phyloP scores from a whole-genome alignment of 177 flowering plant genomes.

The Tripterygium wilfordii region DNA sequence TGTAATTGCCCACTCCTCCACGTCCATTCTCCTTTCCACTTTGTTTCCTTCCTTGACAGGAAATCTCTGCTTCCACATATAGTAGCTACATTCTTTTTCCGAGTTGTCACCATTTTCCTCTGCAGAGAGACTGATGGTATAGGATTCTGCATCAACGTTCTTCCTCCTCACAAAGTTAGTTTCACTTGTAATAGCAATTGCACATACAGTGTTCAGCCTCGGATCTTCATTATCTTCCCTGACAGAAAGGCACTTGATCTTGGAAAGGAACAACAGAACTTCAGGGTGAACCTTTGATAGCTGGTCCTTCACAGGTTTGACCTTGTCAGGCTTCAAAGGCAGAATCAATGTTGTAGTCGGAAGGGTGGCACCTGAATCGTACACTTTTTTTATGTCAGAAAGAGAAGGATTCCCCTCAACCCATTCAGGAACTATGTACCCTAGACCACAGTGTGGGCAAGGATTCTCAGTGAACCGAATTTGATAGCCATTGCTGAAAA shows the following conservation, averaged over 20 bases:
- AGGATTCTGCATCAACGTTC: slow-evolving; percentile 69
- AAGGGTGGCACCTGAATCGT: slow-evolving; percentile 35
- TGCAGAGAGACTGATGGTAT: slow-evolving; percentile 47
- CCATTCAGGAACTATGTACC: slow-evolving; percentile 85
- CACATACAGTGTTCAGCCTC: slow-evolving; percentile 32
- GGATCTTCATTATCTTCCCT: slow-evolving; percentile 45
- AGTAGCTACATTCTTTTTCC: slow-evolving; percentile 42
- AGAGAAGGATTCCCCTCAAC: slow-evolving; percentile 57
- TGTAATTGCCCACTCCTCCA: slow-evolving; percentile 62
- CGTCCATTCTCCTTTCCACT: slow-evolving; percentile 49
- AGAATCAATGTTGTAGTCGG: slow-evolving; percentile 57
- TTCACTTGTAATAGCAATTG: slow-evolving; percentile 58
- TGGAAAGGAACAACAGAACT: slow-evolving; percentile 62
- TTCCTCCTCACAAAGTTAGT: slow-evolving; percentile 42
- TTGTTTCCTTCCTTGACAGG: slow-evolving; percentile 44
- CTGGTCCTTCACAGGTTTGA: slow-evolving; percentile 54
- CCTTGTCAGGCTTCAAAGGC: slow-evolving; percentile 69
- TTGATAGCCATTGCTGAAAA: slow-evolving; percentile 78
- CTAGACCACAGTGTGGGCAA: slow-evolving; percentile 42
- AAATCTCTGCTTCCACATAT: slow-evolving; percentile 84
- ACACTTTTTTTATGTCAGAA: slow-evolving; percentile 35
- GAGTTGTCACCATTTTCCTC: slow-evolving; percentile 20
- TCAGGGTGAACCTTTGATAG: slow-evolving; percentile 70
- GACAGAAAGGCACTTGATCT: slow-evolving; percentile 56
- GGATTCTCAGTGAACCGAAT: slow-evolving; percentile 61